Conservation (phyloP, 2,329 filamentous ascomycete species). For the Sclerotinia nivalis region DNA sequence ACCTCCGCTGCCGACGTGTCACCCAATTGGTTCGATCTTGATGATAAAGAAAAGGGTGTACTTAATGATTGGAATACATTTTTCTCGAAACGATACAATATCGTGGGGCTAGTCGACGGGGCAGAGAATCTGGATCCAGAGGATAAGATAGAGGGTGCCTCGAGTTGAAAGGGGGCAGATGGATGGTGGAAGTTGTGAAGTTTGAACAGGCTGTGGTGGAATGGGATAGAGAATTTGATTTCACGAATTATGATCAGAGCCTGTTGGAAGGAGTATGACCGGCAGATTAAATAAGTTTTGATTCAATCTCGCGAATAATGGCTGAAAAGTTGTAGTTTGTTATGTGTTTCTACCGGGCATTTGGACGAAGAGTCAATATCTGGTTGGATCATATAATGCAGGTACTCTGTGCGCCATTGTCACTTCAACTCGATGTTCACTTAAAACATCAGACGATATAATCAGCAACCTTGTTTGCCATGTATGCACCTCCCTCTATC, state of each 20-base stretch:
- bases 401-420: background rate
- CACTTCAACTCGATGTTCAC: background rate
- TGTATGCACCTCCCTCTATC: background rate
- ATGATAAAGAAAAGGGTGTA: slow-evolving; percentile 80
- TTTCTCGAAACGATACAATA: slow-evolving; percentile 95
- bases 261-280: background rate
- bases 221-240: background rate
- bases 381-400: background rate
- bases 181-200: background rate
- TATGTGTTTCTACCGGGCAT: background rate
- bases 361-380: background rate
- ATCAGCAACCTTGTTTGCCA: background rate
- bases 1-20: slow-evolving; percentile 81
- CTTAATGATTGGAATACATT: slow-evolving; percentile 94
- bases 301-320: background rate
- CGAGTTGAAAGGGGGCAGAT: background rate
- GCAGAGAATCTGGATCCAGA: slow-evolving; percentile 21
- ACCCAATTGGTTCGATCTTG: slow-evolving; percentile 79
- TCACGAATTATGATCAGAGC: slow-evolving; percentile 2
- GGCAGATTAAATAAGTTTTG: background rate
- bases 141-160: background rate
- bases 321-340: background rate
- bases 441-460: background rate
- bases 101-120: slow-evolving; percentile 58
- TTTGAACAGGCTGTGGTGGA: background rate